Evolutionary conservation across 2,329 filamentous ascomycete species (phyloP).

Genomic region (Stachybotrys chlorohalonatus): DNA sequence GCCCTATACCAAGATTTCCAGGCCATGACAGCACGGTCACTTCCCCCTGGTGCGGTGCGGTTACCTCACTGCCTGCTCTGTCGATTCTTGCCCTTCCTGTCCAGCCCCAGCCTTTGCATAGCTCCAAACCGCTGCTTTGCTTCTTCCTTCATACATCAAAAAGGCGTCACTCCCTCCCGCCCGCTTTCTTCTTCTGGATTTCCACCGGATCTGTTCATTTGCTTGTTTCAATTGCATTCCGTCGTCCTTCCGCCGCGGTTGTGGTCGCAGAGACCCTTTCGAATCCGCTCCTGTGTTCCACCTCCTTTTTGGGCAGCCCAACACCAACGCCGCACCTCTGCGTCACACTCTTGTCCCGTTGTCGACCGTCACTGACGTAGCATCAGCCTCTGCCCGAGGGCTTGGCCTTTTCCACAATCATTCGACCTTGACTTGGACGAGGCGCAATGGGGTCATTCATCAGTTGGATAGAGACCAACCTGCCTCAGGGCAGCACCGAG

Average conservation of each 20-base stretch:
- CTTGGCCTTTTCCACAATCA: neutral
- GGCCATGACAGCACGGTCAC: neutral
- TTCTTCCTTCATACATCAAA: neutral
- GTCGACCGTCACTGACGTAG: constrained; percentile 5
- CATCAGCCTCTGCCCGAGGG: neutral
- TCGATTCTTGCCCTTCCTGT: neutral
- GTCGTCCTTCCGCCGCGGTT: neutral
- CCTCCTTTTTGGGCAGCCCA: neutral
- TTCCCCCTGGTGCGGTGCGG: no score
- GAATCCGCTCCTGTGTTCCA: neutral
- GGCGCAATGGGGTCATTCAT: constrained; percentile 27
- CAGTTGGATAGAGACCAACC: constrained; percentile 25
- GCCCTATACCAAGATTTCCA: neutral
- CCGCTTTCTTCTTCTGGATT: neutral
- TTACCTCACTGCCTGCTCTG: neutral
- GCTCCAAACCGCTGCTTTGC: no score
- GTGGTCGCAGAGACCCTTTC: neutral
- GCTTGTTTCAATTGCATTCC: neutral
- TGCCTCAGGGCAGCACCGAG: constrained; percentile 8
- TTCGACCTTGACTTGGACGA: neutral
- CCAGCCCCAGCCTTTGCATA: neutral
- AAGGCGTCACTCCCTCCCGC: neutral
- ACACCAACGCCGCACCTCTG: neutral
- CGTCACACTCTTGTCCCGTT: neutral
- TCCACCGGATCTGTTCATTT: neutral